These are phyloP conservation scores for Linnemannia schmuckeri DNA, from an alignment of 192 early-diverging fungal genomes.

Conservation along the genomic window DNA sequence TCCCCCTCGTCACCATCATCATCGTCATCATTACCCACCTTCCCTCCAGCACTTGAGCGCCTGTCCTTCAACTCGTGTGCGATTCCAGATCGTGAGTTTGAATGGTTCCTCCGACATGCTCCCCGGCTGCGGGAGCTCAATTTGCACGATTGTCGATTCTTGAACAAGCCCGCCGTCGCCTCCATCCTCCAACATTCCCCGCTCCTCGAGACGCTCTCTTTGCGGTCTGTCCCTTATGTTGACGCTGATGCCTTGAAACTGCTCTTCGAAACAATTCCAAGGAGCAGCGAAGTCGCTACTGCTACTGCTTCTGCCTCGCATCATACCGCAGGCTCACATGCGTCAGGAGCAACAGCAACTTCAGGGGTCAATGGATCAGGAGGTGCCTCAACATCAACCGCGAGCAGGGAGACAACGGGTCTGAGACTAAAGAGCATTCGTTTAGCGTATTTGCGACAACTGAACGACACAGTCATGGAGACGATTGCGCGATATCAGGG, in stretches of 20 bases:
- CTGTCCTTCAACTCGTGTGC: conserved; percentile 28
- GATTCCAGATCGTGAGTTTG: conserved; percentile 35
- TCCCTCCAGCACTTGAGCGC: conserved; percentile 14
- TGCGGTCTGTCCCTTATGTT: conserved; percentile 30
- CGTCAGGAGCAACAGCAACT: neutral
- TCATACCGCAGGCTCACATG: neutral
- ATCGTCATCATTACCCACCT: neutral
- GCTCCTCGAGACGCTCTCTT: conserved; percentile 27
- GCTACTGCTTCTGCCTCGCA: neutral
- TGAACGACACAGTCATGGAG: conserved; percentile 42
- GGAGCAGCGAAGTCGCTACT: neutral
- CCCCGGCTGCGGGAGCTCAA: conserved; percentile 26
- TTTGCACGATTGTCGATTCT: conserved; percentile 30
- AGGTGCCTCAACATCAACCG: neutral
- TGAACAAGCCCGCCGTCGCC: neutral
- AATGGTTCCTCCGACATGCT: conserved; percentile 14
- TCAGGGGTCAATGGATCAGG: conserved; percentile 7
- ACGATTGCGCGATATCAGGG: conserved; percentile 26
- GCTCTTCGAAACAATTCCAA: conserved; percentile 15
- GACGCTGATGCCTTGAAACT: conserved; percentile 9
- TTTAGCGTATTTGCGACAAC: conserved; percentile 32
- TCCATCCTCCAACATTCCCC: conserved; percentile 36
- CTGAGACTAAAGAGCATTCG: conserved; percentile 38
- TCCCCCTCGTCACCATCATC: conserved; percentile 19
- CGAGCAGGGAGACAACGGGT: neutral